Evolutionary conservation across 768 basidiomycete genomes (phyloP).

Genomic region (Phanerochaete carnosa): DNA sequence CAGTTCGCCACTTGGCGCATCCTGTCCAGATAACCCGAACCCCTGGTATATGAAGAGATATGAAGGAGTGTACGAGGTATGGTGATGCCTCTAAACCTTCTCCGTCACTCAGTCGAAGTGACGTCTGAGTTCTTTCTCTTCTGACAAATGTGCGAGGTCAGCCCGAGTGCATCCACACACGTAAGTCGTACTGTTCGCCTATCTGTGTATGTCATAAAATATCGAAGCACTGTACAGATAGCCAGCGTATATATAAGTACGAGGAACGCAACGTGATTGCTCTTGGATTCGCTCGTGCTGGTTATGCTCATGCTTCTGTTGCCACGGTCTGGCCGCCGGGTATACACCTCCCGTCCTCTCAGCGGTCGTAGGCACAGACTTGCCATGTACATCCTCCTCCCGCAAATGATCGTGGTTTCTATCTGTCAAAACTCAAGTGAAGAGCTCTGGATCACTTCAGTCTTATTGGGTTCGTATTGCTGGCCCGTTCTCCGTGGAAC

Average conservation of each 20-base stretch:
- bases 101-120: neutral
- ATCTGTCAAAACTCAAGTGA: neutral
- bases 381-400: neutral
- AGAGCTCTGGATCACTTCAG: neutral
- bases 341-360: neutral
- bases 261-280: neutral
- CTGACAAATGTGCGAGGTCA: slow-evolving; percentile 1
- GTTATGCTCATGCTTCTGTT: neutral
- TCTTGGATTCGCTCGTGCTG: neutral
- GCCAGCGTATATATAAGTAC: neutral
- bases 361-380: neutral
- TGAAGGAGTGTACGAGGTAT: slow-evolving; percentile 4
- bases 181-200: slow-evolving; percentile 1
- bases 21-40: neutral
- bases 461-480: neutral
- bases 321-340: slow-evolving; percentile 4
- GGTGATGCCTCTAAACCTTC: neutral
- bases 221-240: neutral
- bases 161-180: neutral
- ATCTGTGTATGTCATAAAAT: neutral
- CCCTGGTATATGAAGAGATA: neutral
- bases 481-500: neutral
- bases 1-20: neutral
- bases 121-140: neutral
- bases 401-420: neutral